Conservation (phyloP, 2,329 filamentous ascomycete genomes). For the Sclerotinia subarctica region DNA sequence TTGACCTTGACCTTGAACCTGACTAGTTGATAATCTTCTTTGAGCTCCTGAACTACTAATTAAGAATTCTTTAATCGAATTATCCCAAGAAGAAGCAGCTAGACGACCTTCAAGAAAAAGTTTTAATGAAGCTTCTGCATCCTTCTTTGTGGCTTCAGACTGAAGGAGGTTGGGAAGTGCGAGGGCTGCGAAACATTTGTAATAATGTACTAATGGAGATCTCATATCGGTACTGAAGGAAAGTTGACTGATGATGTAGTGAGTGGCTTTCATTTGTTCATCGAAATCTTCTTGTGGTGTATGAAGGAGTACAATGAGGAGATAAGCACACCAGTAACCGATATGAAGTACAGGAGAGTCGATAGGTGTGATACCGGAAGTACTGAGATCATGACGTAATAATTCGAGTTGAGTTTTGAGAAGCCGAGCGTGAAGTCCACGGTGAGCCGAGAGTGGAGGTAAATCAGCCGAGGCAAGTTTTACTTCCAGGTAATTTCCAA, state of each 20-base stretch:
- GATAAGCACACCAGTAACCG: slow-evolving; percentile 66
- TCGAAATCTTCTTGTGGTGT: slow-evolving; percentile 50
- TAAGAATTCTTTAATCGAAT: slow-evolving; percentile 48
- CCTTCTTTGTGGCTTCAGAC: slow-evolving; percentile 53
- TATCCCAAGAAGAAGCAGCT: slow-evolving; percentile 55
- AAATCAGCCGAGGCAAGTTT: slow-evolving; percentile 45
- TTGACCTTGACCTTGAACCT: background rate
- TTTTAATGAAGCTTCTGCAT: slow-evolving; percentile 54
- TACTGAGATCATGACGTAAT: slow-evolving; percentile 62
- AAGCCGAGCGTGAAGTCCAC: slow-evolving; percentile 46
- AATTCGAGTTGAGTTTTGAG: slow-evolving; percentile 60
- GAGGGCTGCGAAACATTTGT: slow-evolving; percentile 57
- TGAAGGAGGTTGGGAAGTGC: slow-evolving; percentile 59
- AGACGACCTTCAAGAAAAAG: slow-evolving; percentile 54
- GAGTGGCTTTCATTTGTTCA: slow-evolving; percentile 59
- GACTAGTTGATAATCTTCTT: background rate
- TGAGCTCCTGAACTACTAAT: background rate
- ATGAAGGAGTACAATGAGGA: slow-evolving; percentile 56
- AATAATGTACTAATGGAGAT: slow-evolving; percentile 66
- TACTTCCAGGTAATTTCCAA: slow-evolving; percentile 53
- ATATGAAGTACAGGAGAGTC: slow-evolving; percentile 58
- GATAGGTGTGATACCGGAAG: slow-evolving; percentile 50
- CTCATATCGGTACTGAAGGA: slow-evolving; percentile 52
- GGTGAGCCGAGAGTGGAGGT: slow-evolving; percentile 43
- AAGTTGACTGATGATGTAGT: slow-evolving; percentile 57